phyloP scores from a whole-genome alignment of 805 yeast genomes.

The Cyberlindnera mrakii region DNA sequence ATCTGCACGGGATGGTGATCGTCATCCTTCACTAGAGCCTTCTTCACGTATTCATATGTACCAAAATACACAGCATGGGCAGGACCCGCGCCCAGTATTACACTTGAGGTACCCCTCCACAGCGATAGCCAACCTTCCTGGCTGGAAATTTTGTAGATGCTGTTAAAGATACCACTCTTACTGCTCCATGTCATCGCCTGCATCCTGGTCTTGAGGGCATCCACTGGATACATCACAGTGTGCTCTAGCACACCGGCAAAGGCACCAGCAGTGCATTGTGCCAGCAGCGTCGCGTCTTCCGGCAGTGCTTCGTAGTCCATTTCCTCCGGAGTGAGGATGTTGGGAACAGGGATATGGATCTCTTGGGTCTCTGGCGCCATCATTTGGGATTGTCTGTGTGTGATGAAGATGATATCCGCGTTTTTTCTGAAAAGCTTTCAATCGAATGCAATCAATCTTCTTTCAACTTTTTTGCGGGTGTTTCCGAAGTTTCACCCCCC shows the following conservation, averaged over 20 bases:
- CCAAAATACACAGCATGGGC: conserved; percentile 98
- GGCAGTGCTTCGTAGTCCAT: conserved; percentile 92
- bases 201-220: conserved; percentile 91
- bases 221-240: conserved; percentile 94
- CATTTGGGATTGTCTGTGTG: too few relatives aligned
- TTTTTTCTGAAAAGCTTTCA: too few relatives aligned
- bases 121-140: conserved; percentile 82
- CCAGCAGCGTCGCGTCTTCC: conserved; percentile 70
- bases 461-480: too few relatives aligned
- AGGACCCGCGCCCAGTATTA: conserved; percentile 94
- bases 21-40: conserved; percentile 25
- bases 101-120: conserved; percentile 93
- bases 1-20: conserved; percentile 76
- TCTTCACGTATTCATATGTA: conserved; percentile 72
- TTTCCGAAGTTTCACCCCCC: too few relatives aligned
- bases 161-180: conserved; percentile 33
- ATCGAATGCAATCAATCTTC: too few relatives aligned
- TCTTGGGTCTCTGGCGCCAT: background rate
- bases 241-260: conserved; percentile 98
- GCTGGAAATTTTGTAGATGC: conserved; percentile 67
- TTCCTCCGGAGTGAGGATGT: conserved; percentile 31
- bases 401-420: too few relatives aligned
- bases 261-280: conserved; percentile 89
- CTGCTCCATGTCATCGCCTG: conserved; percentile 36
- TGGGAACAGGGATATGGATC: background rate